Percentiles rank a stretch among this genome's conserved stretches.
Evolutionary conservation across 192 early-diverging fungal species (phyloP).

Genomic region (Bifiguratus adelaidae): DNA sequence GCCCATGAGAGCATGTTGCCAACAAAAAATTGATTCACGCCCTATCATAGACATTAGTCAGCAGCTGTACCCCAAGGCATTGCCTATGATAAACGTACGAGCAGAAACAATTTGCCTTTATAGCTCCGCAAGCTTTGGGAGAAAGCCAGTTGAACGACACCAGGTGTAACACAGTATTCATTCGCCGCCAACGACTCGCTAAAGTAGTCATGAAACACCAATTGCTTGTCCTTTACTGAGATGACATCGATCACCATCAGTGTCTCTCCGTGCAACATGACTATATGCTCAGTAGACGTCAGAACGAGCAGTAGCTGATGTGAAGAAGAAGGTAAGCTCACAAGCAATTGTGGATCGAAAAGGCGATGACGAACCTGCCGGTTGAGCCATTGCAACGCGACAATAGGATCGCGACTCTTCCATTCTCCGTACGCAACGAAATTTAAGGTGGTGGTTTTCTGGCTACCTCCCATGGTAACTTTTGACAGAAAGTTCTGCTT

Average conservation of each 20-base stretch:
- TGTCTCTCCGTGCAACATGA: slow-evolving; percentile 42
- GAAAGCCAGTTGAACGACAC: slow-evolving; percentile 33
- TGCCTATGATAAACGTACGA: slow-evolving; percentile 22
- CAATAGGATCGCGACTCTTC: slow-evolving; percentile 37
- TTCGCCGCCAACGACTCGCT: slow-evolving; percentile 9
- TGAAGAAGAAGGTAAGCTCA: neutral
- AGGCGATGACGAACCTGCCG: slow-evolving; percentile 37
- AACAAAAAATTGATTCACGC: slow-evolving; percentile 35
- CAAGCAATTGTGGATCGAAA: too few species aligned
- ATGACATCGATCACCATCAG: slow-evolving; percentile 37
- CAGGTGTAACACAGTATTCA: neutral
- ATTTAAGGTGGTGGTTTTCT: slow-evolving; percentile 21
- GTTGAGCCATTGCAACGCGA: slow-evolving; percentile 47
- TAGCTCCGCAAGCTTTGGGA: slow-evolving; percentile 38
- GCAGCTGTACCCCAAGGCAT: neutral
- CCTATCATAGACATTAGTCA: slow-evolving; percentile 7
- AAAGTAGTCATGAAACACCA: slow-evolving; percentile 48
- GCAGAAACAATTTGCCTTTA: slow-evolving; percentile 43
- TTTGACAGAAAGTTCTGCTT: slow-evolving; percentile 8
- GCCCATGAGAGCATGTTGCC: slow-evolving; percentile 46
- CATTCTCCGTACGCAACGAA: slow-evolving; percentile 41
- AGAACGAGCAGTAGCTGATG: slow-evolving; percentile 42
- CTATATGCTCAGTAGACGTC: slow-evolving; percentile 42
- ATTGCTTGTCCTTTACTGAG: slow-evolving; percentile 29
- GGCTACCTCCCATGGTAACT: too few species aligned